A percentile compares a stretch with the other conserved stretches of the same genome.
phyloP scores from a whole-genome alignment of 495 filamentous ascomycete species.

The Penicillium coffeae region DNA sequence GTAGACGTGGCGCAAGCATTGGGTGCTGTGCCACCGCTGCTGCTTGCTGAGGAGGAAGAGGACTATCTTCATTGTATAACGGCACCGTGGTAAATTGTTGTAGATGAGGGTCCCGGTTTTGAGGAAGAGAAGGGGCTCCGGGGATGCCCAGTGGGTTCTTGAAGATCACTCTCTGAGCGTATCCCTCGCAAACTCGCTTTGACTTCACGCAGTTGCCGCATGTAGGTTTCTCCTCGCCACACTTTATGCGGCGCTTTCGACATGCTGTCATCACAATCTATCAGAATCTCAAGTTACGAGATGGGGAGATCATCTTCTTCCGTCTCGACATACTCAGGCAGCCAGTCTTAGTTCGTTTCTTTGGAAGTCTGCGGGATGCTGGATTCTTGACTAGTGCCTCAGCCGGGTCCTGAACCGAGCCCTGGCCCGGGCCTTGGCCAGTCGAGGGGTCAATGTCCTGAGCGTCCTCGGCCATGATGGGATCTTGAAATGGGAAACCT shows the following conservation, averaged over 20 bases:
- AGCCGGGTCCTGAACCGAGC: neutral
- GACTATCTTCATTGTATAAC: conserved; percentile 18
- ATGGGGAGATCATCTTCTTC: neutral
- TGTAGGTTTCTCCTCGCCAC: conserved; percentile 88
- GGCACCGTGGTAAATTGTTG: conserved; percentile 14
- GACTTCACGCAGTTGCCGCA: conserved; percentile 95
- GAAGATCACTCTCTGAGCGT: conserved; percentile 89
- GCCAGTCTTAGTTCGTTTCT: conserved; percentile 90
- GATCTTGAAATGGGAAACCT: neutral
- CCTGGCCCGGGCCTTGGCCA: conserved; percentile 1
- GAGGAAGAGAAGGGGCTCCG: conserved; percentile 32
- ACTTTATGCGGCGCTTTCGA: conserved; percentile 93
- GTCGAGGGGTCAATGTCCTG: neutral
- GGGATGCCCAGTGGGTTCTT: conserved; percentile 76
- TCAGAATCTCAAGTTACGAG: neutral
- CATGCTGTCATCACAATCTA: conserved; percentile 59
- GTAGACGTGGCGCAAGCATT: conserved; percentile 32
- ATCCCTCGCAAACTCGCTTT: conserved; percentile 89
- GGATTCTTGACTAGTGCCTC: conserved; percentile 13
- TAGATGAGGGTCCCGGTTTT: conserved; percentile 17
- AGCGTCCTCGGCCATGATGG: neutral
- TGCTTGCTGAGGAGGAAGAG: conserved; percentile 22
- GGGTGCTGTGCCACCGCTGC: conserved; percentile 32
- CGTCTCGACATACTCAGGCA: conserved; percentile 72
- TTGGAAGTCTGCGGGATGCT: conserved; percentile 24